Percentiles rank a stretch among this genome's conserved stretches.
Evolutionary conservation across 2,329 filamentous ascomycete species (phyloP).

Genomic region (Fusarium denticulatum): DNA sequence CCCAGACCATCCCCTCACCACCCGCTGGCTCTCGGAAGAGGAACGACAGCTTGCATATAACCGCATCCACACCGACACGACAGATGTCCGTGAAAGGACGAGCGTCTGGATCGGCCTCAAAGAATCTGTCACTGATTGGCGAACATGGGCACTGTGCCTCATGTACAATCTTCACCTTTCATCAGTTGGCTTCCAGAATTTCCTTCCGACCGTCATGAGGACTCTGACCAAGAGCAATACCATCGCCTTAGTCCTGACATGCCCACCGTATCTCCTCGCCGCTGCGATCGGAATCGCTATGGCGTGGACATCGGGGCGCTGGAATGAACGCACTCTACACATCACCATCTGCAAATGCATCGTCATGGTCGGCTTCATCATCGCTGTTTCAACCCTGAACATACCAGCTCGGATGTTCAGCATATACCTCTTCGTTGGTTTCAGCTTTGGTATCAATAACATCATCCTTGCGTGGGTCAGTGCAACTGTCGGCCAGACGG

Average conservation of each 20-base stretch:
- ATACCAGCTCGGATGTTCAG: slow-evolving; percentile 35
- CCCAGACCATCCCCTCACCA: slow-evolving; percentile 52
- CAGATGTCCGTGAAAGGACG: slow-evolving; percentile 46
- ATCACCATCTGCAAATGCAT: slow-evolving; percentile 47
- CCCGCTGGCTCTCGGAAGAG: slow-evolving; percentile 48
- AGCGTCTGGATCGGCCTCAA: slow-evolving; percentile 47
- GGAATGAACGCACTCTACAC: slow-evolving; percentile 49
- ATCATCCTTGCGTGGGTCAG: slow-evolving; percentile 56
- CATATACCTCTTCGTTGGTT: slow-evolving; percentile 52
- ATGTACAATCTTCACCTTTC: slow-evolving; percentile 42
- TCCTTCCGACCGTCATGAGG: slow-evolving; percentile 51
- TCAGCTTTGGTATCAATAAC: slow-evolving; percentile 54
- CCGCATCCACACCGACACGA: slow-evolving; percentile 48
- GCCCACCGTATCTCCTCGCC: slow-evolving; percentile 60
- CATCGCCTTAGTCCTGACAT: slow-evolving; percentile 59
- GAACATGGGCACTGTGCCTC: slow-evolving; percentile 43
- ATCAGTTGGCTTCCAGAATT: slow-evolving; percentile 45
- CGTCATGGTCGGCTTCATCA: slow-evolving; percentile 46
- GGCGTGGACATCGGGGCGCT: slow-evolving; percentile 51
- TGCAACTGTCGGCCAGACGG: slow-evolving; percentile 53
- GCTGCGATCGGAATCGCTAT: slow-evolving; percentile 36
- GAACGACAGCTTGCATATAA: slow-evolving; percentile 54
- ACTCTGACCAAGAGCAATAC: slow-evolving; percentile 58
- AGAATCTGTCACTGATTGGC: slow-evolving; percentile 41
- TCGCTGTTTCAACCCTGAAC: slow-evolving; percentile 40